Evolutionary conservation across 192 early-diverging fungal genomes (phyloP).

Genomic region (Umbelopsis sp.): DNA sequence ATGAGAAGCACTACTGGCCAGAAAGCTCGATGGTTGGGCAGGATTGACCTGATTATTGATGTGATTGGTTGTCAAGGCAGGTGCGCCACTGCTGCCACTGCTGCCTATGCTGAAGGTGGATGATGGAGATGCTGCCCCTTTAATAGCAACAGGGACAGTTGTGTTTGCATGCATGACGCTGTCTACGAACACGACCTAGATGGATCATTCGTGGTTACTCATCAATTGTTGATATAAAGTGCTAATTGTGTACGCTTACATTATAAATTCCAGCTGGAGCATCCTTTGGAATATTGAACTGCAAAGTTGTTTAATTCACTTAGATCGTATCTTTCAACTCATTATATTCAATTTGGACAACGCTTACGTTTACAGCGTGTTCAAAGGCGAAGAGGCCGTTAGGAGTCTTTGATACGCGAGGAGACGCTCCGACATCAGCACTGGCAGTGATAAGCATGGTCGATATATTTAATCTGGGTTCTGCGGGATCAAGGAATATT

Average conservation of each 20-base stretch:
- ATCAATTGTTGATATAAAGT: background rate
- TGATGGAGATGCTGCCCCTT: slow-evolving; percentile 20
- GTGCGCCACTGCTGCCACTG: no score
- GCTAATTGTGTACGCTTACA: slow-evolving; percentile 4
- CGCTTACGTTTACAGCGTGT: slow-evolving; percentile 26
- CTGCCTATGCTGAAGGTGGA: background rate
- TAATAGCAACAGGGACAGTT: slow-evolving; percentile 23
- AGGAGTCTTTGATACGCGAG: slow-evolving; percentile 2
- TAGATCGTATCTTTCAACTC: background rate
- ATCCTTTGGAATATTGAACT: slow-evolving; percentile 30
- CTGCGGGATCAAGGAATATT: background rate
- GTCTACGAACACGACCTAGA: slow-evolving; percentile 24
- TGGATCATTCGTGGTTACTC: background rate
- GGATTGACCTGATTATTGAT: background rate
- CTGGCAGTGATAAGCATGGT: background rate
- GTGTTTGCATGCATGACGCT: slow-evolving; percentile 11
- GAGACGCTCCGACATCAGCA: slow-evolving; percentile 25
- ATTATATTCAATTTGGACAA: background rate
- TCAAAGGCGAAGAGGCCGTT: slow-evolving; percentile 20
- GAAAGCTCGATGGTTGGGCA: background rate
- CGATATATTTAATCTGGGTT: background rate
- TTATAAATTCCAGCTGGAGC: slow-evolving; percentile 23
- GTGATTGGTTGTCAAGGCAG: background rate
- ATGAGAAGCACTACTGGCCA: background rate
- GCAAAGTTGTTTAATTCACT: background rate